Conservation (phyloP, 345 rosid species). For the Eucalyptus curtisii region DNA sequence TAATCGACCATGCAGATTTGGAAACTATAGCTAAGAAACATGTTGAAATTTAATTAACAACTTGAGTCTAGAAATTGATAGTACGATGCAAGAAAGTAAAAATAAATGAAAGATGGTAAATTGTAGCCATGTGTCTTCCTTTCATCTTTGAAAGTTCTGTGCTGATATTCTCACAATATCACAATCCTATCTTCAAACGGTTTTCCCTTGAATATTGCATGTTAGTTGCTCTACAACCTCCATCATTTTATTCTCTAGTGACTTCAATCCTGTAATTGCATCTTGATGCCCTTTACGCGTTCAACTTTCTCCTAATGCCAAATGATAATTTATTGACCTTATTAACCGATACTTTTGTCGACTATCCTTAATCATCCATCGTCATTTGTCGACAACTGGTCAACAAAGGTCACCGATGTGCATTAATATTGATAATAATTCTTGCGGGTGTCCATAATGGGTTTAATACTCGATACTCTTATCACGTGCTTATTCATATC, state of each 20-base stretch:
- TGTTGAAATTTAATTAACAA: not conserved
- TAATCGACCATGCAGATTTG: not conserved
- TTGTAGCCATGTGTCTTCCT: not conserved
- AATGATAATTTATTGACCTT: not conserved
- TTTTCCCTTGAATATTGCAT: not conserved
- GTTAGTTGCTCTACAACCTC: no score
- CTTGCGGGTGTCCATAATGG: not conserved
- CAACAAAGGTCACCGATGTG: not conserved
- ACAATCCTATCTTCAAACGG: no score
- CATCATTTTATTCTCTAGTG: not conserved
- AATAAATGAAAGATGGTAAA: not conserved
- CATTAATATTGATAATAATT: not conserved
- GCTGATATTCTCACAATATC: no score
- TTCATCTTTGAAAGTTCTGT: not conserved
- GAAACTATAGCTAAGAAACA: not conserved
- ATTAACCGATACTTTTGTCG: not conserved
- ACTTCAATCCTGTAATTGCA: not conserved
- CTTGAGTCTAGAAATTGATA: not conserved
- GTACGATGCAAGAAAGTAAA: not conserved
- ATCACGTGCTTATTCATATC: not conserved
- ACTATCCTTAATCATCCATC: not conserved
- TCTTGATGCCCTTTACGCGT: not conserved
- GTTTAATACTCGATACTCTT: not conserved
- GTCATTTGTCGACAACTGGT: no score
- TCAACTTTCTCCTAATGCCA: not conserved